Conservation (phyloP, 2,329 filamentous ascomycete species). For the Diaporthe humulicola region DNA sequence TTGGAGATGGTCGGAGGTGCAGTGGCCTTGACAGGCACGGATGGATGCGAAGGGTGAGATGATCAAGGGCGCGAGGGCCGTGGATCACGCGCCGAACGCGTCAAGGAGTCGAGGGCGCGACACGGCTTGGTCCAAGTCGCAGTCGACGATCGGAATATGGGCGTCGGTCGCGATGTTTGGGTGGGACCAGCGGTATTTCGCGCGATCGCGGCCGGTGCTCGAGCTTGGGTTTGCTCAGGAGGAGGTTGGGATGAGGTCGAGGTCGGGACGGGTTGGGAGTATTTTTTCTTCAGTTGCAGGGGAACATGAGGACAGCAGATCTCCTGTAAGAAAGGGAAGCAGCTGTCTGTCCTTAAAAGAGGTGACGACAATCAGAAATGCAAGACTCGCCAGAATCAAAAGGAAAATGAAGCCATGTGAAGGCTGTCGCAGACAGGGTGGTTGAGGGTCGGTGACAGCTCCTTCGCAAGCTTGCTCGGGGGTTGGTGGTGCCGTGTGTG, state of each 20-base stretch:
- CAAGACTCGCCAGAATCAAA: constrained; percentile 34
- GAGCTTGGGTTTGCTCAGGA: constrained; percentile 14
- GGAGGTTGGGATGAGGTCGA: constrained; percentile 19
- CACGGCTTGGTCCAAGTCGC: constrained; percentile 12
- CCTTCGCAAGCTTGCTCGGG: constrained; percentile 13
- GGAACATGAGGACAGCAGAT: background rate
- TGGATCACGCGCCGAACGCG: constrained; percentile 50
- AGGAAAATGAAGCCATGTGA: constrained; percentile 32
- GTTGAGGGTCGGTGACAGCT: constrained; percentile 33
- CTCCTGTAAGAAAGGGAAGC: background rate
- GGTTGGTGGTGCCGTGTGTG: background rate
- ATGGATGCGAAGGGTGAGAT: constrained; percentile 31
- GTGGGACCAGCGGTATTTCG: background rate
- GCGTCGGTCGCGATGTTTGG: background rate
- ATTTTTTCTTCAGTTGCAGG: constrained; percentile 34
- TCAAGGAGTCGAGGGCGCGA: constrained; percentile 37
- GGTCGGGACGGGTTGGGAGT: background rate
- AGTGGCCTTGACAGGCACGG: constrained; percentile 15
- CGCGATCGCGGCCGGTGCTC: constrained; percentile 16
- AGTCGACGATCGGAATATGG: constrained; percentile 31
- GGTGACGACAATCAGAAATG: constrained; percentile 26
- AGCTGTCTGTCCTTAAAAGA: background rate
- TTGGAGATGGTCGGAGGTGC: constrained; percentile 44
- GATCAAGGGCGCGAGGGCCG: constrained; percentile 40
- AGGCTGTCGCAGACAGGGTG: constrained; percentile 21